Conservation (phyloP, 768 basidiomycete genomes). For the Mycena venus region DNA sequence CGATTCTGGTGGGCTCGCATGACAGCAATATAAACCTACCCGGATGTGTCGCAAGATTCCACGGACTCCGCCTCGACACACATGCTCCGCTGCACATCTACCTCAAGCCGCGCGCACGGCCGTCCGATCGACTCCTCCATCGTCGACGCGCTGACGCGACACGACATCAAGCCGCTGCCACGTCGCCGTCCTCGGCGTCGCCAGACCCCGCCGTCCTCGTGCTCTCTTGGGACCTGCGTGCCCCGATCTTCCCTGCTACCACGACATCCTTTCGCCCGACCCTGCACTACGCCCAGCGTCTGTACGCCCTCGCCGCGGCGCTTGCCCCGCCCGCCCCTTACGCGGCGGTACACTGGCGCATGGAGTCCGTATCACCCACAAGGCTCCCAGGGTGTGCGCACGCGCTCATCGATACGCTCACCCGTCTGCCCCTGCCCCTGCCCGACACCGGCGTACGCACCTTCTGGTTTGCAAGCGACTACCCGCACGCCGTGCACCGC, state of each 20-base stretch:
- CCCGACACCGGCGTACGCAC: conserved; percentile 47
- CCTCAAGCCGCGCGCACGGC: background rate
- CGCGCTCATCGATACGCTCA: conserved; percentile 61
- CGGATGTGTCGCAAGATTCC: conserved; percentile 21
- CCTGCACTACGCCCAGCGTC: conserved; percentile 59
- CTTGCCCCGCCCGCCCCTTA: conserved; percentile 56
- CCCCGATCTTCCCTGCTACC: conserved; percentile 54
- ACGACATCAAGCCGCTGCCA: conserved; percentile 10
- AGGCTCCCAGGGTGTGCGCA: conserved; percentile 63
- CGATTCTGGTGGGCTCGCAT: conserved; percentile 10
- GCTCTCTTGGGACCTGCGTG: conserved; percentile 66
- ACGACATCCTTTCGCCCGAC: conserved; percentile 27
- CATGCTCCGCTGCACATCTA: conserved; percentile 25
- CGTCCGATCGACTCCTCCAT: conserved; percentile 31
- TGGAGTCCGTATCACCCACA: conserved; percentile 61
- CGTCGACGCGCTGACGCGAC: conserved; percentile 33
- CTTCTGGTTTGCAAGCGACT: conserved; percentile 72
- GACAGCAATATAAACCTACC: conserved; percentile 12
- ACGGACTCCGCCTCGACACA: conserved; percentile 8
- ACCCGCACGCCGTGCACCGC: conserved; percentile 51
- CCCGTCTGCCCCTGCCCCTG: conserved; percentile 36
- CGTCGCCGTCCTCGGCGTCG: conserved; percentile 2
- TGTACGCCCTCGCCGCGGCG: conserved; percentile 55
- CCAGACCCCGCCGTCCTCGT: conserved; percentile 58
- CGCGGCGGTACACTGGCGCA: conserved; percentile 69